A percentile compares a stretch with the other conserved stretches of the same genome.
These are phyloP conservation scores for Termitomyces sp. DNA, from an alignment of 768 basidiomycete species.

Conservation along the genomic window DNA sequence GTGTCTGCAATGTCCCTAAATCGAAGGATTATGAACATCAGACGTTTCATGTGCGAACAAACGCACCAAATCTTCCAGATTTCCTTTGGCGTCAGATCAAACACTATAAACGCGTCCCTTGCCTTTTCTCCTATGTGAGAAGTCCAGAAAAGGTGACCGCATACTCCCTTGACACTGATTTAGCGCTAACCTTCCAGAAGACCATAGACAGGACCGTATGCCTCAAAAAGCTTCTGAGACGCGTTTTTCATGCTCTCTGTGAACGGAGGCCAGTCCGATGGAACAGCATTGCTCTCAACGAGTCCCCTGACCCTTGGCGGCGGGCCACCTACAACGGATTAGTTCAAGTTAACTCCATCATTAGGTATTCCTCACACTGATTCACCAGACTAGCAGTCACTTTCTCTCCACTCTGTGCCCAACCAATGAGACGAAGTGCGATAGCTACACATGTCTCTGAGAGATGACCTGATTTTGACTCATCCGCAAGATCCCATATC, in stretches of 20 bases:
- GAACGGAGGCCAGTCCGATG: constrained; percentile 33
- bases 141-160: not conserved
- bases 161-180: not conserved
- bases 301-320: constrained; percentile 31
- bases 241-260: constrained; percentile 46
- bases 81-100: constrained; percentile 49
- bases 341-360: not conserved
- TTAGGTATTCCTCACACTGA: constrained; percentile 33
- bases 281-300: constrained; percentile 1
- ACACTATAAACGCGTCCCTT: constrained; percentile 57
- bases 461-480: constrained; percentile 50
- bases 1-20: constrained; percentile 59
- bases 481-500: constrained; percentile 62
- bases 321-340: constrained; percentile 41
- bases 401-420: constrained; percentile 50
- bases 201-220: constrained; percentile 44
- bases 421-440: constrained; percentile 58
- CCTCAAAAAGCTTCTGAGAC: constrained; percentile 48
- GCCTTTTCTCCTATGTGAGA: constrained; percentile 45
- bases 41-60: not conserved
- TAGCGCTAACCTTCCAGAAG: constrained; percentile 41
- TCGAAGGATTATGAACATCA: not conserved
- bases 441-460: constrained; percentile 49
- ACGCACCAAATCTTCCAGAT: constrained; percentile 58
- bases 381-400: constrained; percentile 33